Base-by-base conservation (phyloP, 257 asterid genomes). In the Scutellaria baicalensis region DNA sequence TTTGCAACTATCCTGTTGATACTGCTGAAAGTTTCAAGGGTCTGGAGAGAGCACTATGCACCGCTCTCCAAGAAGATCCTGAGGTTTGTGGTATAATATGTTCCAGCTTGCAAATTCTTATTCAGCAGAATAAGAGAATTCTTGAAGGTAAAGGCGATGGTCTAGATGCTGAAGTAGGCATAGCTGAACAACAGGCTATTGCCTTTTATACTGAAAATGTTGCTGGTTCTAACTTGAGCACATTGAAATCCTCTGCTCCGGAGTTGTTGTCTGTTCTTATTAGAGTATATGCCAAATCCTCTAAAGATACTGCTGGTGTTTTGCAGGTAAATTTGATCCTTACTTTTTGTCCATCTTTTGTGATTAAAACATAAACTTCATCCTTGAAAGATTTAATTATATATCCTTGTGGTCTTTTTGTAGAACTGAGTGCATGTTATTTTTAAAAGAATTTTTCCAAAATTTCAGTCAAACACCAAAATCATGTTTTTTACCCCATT, bases 1-100 rank as follows among this genome's bases (percentile, higher is more conserved):
- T 91, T 84, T 94, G 97, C 86, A 89, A 94, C 86, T 88, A 91
- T 75, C 96, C 99, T 13, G 70, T 80, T 52, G 97, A 89, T 79
- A 88, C 93, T 48, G 91, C 97, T 72, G 83, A 83, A 79, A 85
- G 88, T 80, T 91, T 85, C 63, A 84, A 86, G 80, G 84, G 58
- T 74, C 77, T 94, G 59, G 87, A 77, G 83, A 82, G 68, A 78
- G 84, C 72, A 45, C 66, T 94, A 65, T 72, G 82, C 70, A 79
- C 78, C 70, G 93, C 95, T 65, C 89, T 94, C 39, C 81, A 71
- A 58, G 90, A 84, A 73, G 99, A 94, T 75, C 77, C 88, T 17
- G 84, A 79, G 54, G 73, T 85, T 68, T 83, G 81, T 51, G 96
- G 96, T 74, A 83, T 91, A 63, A 79, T 91, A 76, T 91, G 96